Base-by-base conservation (phyloP, 345 rosid species). In the Odontarrhena argentea region DNA sequence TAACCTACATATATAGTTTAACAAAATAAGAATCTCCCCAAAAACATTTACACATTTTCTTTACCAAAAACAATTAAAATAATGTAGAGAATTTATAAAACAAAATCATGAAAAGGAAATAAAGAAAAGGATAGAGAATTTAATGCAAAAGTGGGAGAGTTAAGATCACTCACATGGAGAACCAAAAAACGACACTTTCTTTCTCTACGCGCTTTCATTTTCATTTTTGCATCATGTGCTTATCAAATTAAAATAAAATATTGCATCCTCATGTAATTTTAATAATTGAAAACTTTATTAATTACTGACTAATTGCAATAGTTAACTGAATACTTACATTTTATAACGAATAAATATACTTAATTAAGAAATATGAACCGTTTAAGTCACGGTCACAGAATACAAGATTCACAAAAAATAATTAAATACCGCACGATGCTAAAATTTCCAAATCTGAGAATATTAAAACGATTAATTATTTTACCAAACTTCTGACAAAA, bases 161-260 rank as follows among this genome's bases (percentile, higher is more conserved):
- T 61, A 73, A 81, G 86, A 73, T 36, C 61, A 49, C 58, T 78
- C 84, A 77, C 82, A 74, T 77, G 83, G 70, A 57, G 49, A 42
- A 58, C 61, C 59, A 67, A 74, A 53, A 50, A 54, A 36, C 46
- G 60, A 60, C 63, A 67, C 53, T 22, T 60, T 53, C 24, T 40
- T 65, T 65, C 24, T 60, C 57, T 9, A 67, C 77, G 77, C 73
- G 77, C 59, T 67, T 74, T 32, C 45, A 30, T 50, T 50, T 48
- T 65, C 2, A 2, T 48, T 42, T 45, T 53, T 45, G 38, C 14
- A 26, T 54, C 57, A 66, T 66, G 49, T 59, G 68, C 62, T 54
- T 18, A n/a, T 0, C 30, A 8, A 28, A 73, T 18, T 35, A 7
- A 22, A 18, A 5, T 60, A 1, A 26, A 40, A 24, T 9, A 55